Conservation (phyloP, 768 basidiomycete genomes). For the Leccinum rimulosum region DNA sequence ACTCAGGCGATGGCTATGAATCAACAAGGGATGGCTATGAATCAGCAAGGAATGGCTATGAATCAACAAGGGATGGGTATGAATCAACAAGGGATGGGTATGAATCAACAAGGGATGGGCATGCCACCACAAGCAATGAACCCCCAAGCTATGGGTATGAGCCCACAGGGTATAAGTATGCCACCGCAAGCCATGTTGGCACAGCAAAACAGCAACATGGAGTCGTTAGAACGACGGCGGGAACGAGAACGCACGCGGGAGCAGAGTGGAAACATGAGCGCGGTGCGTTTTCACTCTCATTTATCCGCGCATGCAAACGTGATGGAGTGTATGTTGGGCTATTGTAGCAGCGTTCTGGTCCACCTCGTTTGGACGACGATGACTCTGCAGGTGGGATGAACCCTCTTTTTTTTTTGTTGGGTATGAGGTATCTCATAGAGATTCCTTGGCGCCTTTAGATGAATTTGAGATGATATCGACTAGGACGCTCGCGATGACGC, state of each 20-base stretch:
- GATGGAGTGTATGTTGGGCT: neutral
- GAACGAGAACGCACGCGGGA: conserved; percentile 57
- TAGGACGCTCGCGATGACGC: conserved; percentile 63
- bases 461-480: conserved; percentile 72
- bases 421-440: neutral
- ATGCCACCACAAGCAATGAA: conserved; percentile 27
- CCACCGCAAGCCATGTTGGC: conserved; percentile 60
- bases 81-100: conserved; percentile 23
- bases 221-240: conserved; percentile 60
- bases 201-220: conserved; percentile 73
- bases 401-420: neutral
- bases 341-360: conserved; percentile 31
- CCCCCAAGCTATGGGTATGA: conserved; percentile 23
- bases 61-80: conserved; percentile 25
- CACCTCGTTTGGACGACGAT: conserved; percentile 47
- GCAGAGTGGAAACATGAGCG: conserved; percentile 40
- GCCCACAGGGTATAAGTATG: conserved; percentile 28
- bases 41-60: conserved; percentile 23
- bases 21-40: conserved; percentile 24
- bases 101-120: conserved; percentile 24
- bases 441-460: conserved; percentile 36
- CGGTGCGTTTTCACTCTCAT: conserved; percentile 31
- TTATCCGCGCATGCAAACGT: neutral
- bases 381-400: conserved; percentile 57
- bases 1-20: conserved; percentile 27